Evolutionary conservation across 2,329 filamentous ascomycete genomes (phyloP).

Genomic region (Alternaria metachromatica): DNA sequence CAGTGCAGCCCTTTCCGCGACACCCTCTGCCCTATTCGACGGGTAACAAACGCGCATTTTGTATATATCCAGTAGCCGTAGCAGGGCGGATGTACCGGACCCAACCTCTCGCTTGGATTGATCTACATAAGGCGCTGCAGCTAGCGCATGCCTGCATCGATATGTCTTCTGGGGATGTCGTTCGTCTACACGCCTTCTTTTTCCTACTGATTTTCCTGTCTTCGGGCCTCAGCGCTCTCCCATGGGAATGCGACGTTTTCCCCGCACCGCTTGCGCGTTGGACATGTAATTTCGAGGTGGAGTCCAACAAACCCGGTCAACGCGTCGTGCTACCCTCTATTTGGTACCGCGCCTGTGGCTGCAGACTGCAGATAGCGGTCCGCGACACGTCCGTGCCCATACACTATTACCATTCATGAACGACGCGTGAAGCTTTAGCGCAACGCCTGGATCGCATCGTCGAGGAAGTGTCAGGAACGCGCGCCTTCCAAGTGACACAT

Average conservation of each 20-base stretch:
- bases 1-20: constrained; percentile 5
- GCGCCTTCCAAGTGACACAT: neutral
- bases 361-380: constrained; percentile 17
- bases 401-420: neutral
- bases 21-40: constrained; percentile 1
- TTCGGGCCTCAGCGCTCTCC: neutral
- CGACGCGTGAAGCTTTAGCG: constrained; percentile 1
- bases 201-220: neutral
- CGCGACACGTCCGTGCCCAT: constrained; percentile 12
- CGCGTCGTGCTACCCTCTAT: constrained; percentile 7
- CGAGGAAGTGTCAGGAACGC: neutral
- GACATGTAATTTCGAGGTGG: constrained; percentile 3
- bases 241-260: constrained; percentile 2
- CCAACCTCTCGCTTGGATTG: constrained; percentile 39
- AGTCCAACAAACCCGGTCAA: constrained; percentile 11
- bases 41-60: neutral
- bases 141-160: constrained; percentile 31
- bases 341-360: constrained; percentile 16
- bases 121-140: constrained; percentile 43
- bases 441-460: neutral
- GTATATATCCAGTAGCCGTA: constrained; percentile 4
- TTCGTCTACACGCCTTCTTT: neutral
- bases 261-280: neutral
- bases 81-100: constrained; percentile 22
- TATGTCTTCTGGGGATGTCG: neutral